These are phyloP conservation scores for Phytophthora nicotianae DNA, from an alignment of 352 stramenopile species.

Conservation along the genomic window DNA sequence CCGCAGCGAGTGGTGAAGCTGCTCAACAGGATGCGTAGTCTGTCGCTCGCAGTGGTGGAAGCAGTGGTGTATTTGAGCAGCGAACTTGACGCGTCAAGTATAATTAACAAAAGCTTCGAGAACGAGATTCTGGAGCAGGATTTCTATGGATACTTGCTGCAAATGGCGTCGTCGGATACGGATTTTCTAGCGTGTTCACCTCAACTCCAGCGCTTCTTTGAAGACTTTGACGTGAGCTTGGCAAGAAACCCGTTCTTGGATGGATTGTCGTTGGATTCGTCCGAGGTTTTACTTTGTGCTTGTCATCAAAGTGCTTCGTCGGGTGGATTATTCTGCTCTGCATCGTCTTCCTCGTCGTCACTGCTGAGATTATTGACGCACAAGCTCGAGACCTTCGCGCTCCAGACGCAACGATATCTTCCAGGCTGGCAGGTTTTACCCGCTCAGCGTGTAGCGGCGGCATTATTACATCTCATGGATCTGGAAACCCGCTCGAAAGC, in stretches of 20 bases:
- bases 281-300: conserved; percentile 68
- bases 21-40: conserved; percentile 62
- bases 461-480: conserved; percentile 61
- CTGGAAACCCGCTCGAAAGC: conserved; percentile 60
- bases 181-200: conserved; percentile 51
- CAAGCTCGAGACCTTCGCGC: conserved; percentile 60
- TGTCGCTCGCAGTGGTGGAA: conserved; percentile 70
- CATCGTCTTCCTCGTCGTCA: conserved; percentile 38
- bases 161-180: conserved; percentile 52
- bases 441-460: conserved; percentile 50
- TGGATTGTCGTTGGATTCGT: conserved; percentile 67
- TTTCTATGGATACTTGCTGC: conserved; percentile 50
- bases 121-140: conserved; percentile 47
- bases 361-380: conserved; percentile 57
- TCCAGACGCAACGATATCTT: conserved; percentile 45
- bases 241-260: conserved; percentile 69
- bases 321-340: conserved; percentile 36
- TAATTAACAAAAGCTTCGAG: conserved; percentile 9
- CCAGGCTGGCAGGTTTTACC: conserved; percentile 67
- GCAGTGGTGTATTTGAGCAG: conserved; percentile 61
- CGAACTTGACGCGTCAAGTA: conserved; percentile 21
- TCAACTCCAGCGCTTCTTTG: conserved; percentile 44
- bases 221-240: conserved; percentile 50
- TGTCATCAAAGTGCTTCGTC: conserved; percentile 48
- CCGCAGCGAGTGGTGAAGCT: conserved; percentile 46